Percentiles rank a stretch among this genome's conserved stretches.
Conservation (phyloP, 345 rosid genomes). For the Aquilaria yunnanensis region DNA sequence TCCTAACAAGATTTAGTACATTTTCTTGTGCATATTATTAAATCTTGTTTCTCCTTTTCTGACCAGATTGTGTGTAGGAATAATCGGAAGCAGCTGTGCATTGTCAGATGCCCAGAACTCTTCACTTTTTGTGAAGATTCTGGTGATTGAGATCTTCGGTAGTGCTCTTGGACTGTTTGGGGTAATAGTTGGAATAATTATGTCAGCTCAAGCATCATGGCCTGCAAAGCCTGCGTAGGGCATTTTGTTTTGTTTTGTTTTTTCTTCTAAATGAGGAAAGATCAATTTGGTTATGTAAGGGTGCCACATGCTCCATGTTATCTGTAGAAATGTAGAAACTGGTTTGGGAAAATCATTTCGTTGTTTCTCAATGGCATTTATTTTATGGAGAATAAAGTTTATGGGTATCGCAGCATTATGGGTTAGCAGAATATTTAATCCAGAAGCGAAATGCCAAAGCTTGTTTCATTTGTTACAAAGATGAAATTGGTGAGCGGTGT, state of each 20-base stretch:
- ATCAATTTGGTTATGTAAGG: constrained; percentile 4
- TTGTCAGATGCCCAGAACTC: constrained; percentile 97
- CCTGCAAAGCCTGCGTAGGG: constrained; percentile 41
- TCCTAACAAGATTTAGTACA: background rate
- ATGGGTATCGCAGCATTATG: background rate
- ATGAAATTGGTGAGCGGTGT: too few relatives aligned
- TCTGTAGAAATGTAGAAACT: background rate
- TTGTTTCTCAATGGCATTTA: background rate
- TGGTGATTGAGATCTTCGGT: constrained; percentile 91
- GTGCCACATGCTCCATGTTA: background rate
- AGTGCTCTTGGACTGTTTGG: constrained; percentile 95
- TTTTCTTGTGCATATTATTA: background rate
- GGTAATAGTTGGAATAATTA: constrained; percentile 85
- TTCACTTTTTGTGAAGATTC: constrained; percentile 87
- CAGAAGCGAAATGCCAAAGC: background rate
- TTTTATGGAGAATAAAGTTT: background rate
- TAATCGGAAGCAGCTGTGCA: constrained; percentile 95
- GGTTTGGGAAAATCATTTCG: background rate
- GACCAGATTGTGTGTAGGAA: constrained; percentile 77
- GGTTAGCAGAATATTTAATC: background rate
- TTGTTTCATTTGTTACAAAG: background rate
- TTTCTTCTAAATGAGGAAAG: background rate
- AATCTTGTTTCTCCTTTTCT: background rate
- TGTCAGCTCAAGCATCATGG: constrained; percentile 97
- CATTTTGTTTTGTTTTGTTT: too few relatives aligned